Base-by-base conservation (phyloP, 306 rosid genomes). In the Acacia melanoxylon region DNA sequence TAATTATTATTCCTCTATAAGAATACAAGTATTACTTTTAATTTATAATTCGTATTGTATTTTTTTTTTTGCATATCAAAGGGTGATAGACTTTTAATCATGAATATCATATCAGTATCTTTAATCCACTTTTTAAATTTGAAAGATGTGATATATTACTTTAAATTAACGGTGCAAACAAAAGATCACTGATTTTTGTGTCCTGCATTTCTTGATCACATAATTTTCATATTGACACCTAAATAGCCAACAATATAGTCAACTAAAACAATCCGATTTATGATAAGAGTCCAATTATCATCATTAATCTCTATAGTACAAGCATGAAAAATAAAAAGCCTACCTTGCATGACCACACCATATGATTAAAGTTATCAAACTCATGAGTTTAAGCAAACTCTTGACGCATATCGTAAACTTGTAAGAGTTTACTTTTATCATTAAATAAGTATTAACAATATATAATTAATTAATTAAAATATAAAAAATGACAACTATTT, bases 241-340 rank as follows among this genome's bases (percentile, higher is more conserved):
- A 77, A 77, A 74, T 40, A 24, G 42, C 54, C 35, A 29, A 49
- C 56, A 62, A 24, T 67, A 14, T 58, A 35, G 85, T 83, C 81
- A 41, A 77, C 77, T 68, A 56, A 54, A 71, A 22, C 68, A 54
- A 80, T 63, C 40, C 59, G 24, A 56, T 14, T 72, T 72, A 41
- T 48, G 33, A 24, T 13, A 78, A 27, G 79, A 86, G 77, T 82
- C 80, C 33, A 71, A 80, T 40, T 80, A 5, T 24, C 25, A 78
- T 80, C 79, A 82, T 81, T 80, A 80, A 72, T 74, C 56, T 49
- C 66, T 6, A 29, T 3, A 12, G 8, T 12, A 11, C 71, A 62
- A 8, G 22, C 33, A 10, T 5, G 22, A 44, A 11, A 8, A 49
- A 52, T 2, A 13, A 13, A 46, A 46, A 46, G 4, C 19, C 52